These are phyloP conservation scores for Suillus hirtellus DNA, from an alignment of 768 basidiomycete species.

Conservation along the genomic window DNA sequence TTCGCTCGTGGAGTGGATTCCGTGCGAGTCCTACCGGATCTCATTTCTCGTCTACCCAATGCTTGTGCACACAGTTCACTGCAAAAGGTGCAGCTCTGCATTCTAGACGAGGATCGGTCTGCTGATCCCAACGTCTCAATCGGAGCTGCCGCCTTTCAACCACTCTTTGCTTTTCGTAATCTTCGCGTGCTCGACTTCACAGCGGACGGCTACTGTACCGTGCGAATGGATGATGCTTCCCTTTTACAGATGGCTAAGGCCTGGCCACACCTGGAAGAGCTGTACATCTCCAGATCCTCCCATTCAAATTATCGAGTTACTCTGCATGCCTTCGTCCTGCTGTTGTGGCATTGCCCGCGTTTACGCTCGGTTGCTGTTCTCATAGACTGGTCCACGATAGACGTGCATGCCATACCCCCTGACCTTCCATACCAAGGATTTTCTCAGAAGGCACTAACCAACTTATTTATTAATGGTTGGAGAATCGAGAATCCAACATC, in stretches of 20 bases:
- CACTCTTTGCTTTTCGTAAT: not conserved
- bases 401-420: not conserved
- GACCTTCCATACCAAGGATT: constrained; percentile 10
- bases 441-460: not conserved
- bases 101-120: too few relatives aligned
- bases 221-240: not conserved
- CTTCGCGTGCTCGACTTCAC: not conserved
- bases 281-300: not conserved
- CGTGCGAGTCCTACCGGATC: not conserved
- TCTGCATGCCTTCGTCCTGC: not conserved
- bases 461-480: too few relatives aligned
- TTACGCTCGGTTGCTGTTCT: not conserved
- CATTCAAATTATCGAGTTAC: not conserved
- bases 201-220: not conserved
- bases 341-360: constrained; percentile 5
- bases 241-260: constrained; percentile 3
- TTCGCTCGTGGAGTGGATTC: not conserved
- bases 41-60: not conserved
- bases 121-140: not conserved
- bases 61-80: not conserved
- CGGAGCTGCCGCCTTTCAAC: not conserved
- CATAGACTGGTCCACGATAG: constrained; percentile 4
- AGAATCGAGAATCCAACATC: not conserved
- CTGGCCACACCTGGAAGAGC: not conserved
- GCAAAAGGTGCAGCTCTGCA: not conserved